These are phyloP conservation scores for Xylaria telfairii DNA, from an alignment of 495 filamentous ascomycete genomes.

Conservation along the genomic window DNA sequence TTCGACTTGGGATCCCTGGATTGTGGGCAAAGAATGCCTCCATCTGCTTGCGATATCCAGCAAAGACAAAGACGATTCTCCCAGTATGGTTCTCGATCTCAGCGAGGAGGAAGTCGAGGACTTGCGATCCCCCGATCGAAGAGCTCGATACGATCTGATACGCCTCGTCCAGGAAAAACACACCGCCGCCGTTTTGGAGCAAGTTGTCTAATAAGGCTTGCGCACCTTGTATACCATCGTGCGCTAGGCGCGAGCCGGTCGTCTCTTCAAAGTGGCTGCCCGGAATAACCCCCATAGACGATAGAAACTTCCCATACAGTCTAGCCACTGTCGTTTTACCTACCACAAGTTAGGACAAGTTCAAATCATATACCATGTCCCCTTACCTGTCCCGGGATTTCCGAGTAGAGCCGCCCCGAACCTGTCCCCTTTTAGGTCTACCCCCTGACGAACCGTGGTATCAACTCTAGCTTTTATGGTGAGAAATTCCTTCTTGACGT, in stretches of 20 bases:
- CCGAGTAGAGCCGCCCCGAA: conserved; percentile 71
- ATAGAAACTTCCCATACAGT: conserved; percentile 72
- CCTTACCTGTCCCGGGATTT: conserved; percentile 79
- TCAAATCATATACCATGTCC: not conserved
- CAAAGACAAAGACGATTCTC: conserved; percentile 77
- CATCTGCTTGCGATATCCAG: conserved; percentile 81
- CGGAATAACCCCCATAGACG: conserved; percentile 63
- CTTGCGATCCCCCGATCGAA: conserved; percentile 56
- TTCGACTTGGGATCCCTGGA: conserved; percentile 73
- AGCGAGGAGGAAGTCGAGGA: conserved; percentile 76
- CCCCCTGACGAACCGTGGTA: conserved; percentile 59
- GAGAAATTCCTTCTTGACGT: conserved; percentile 70
- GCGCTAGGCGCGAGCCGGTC: conserved; percentile 71
- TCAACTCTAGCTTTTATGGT: conserved; percentile 73
- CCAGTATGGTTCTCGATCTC: conserved; percentile 78
- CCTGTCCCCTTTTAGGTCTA: conserved; percentile 62
- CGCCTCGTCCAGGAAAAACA: conserved; percentile 78
- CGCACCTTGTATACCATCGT: conserved; percentile 62
- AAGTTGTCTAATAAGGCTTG: conserved; percentile 66
- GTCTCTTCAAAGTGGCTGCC: conserved; percentile 66
- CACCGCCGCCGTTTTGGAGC: conserved; percentile 66
- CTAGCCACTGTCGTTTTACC: conserved; percentile 86
- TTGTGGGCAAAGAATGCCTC: conserved; percentile 82
- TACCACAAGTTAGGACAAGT: conserved; percentile 37
- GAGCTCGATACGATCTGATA: conserved; percentile 71